Conservation (phyloP, 129 eudicot genomes). For the Cynara cardunculus region DNA sequence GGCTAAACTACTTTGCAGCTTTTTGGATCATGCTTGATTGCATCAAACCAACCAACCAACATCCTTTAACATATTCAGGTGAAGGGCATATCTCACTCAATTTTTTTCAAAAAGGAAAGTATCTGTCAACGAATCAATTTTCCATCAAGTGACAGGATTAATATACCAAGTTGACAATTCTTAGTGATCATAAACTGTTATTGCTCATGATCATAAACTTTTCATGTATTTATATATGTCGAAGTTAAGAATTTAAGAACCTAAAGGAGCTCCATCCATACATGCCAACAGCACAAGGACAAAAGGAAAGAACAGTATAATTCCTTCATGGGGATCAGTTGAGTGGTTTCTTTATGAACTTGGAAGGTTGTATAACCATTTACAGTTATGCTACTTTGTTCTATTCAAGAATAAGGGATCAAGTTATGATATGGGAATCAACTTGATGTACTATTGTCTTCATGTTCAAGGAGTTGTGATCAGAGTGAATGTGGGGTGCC, state of each 20-base stretch:
- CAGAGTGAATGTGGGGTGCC: conserved; percentile 11
- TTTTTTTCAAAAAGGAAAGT: background rate
- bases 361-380: conserved; percentile 23
- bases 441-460: background rate
- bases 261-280: conserved; percentile 20
- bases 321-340: conserved; percentile 20
- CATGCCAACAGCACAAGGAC: conserved; percentile 26
- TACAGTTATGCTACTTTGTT: conserved; percentile 13
- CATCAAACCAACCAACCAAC: conserved; percentile 15
- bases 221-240: background rate
- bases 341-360: conserved; percentile 27
- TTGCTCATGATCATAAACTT: background rate
- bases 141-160: conserved; percentile 14
- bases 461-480: conserved; percentile 21
- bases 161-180: conserved; percentile 16
- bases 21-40: conserved; percentile 13
- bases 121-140: background rate
- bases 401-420: background rate
- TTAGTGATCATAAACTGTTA: background rate
- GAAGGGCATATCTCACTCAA: conserved; percentile 1
- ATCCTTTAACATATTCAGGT: conserved; percentile 16
- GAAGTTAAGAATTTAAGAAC: conserved; percentile 12
- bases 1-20: conserved; percentile 11
- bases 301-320: conserved; percentile 12
- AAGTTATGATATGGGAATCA: conserved; percentile 3